phyloP scores from a whole-genome alignment of 441 rosid species.

The Hura crepitans region DNA sequence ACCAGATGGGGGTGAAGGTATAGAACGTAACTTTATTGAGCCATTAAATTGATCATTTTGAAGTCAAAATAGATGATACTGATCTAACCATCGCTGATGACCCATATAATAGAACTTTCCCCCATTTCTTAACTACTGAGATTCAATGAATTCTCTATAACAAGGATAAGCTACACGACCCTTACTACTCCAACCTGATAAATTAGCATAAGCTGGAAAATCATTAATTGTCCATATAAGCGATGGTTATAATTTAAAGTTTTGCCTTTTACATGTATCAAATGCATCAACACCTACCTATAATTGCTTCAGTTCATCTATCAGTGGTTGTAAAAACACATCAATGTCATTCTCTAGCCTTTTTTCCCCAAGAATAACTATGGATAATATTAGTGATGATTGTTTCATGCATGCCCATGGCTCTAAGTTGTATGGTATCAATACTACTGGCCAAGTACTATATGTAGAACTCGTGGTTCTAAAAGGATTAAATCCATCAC shows the following conservation, averaged over 20 bases:
- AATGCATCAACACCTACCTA: neutral
- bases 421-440: neutral
- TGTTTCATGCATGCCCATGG: neutral
- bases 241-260: neutral
- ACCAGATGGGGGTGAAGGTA: neutral
- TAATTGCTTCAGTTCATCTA: neutral
- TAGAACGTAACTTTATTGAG: too few species aligned
- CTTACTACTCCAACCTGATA: neutral
- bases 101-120: neutral
- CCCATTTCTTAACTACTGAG: neutral
- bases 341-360: neutral
- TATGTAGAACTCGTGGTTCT: neutral
- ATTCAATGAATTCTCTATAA: neutral
- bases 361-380: neutral
- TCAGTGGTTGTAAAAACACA: neutral
- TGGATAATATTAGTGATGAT: neutral
- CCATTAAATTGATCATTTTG: neutral
- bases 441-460: neutral
- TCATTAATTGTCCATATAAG: neutral
- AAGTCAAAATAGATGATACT: neutral
- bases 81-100: neutral
- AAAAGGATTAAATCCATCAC: constrained; percentile 1
- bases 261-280: neutral
- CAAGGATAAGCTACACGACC: neutral
- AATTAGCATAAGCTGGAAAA: neutral